Percentiles rank a stretch among this genome's conserved stretches.
Conservation (phyloP, 306 rosid genomes). For the Betula pendula region DNA sequence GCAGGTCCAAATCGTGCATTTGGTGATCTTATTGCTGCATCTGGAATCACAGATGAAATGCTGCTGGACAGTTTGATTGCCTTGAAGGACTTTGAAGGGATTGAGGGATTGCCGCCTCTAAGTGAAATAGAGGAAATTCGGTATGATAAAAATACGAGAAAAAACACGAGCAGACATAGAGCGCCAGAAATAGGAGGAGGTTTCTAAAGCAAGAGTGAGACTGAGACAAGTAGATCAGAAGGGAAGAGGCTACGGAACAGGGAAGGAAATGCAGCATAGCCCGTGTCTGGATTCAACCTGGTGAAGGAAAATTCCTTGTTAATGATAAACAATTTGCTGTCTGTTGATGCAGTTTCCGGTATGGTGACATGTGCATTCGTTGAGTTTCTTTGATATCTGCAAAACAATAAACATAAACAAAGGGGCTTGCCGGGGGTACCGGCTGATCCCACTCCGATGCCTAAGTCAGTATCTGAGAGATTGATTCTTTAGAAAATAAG, state of each 20-base stretch:
- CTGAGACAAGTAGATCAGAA: constrained; percentile 82
- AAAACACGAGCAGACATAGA: constrained; percentile 82
- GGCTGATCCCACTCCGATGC: too few relatives aligned
- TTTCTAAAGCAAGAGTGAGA: constrained; percentile 85
- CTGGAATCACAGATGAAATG: constrained; percentile 95
- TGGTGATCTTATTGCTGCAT: constrained; percentile 85
- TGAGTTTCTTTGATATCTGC: too few relatives aligned
- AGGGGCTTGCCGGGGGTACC: too few relatives aligned
- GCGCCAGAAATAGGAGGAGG: constrained; percentile 90
- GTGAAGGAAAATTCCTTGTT: constrained; percentile 71
- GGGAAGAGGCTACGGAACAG: constrained; percentile 92
- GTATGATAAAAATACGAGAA: constrained; percentile 68
- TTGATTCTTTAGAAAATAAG: too few relatives aligned
- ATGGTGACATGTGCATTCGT: too few relatives aligned
- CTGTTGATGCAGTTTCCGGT: too few relatives aligned
- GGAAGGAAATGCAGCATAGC: constrained; percentile 97
- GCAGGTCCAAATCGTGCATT: constrained; percentile 83
- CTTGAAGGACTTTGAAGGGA: constrained; percentile 74
- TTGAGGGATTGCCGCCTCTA: constrained; percentile 87
- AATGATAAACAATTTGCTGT: constrained; percentile 85
- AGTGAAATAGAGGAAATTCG: constrained; percentile 69
- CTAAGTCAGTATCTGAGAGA: too few relatives aligned
- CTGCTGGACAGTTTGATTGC: constrained; percentile 90
- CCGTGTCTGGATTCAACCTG: constrained; percentile 93
- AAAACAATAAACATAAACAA: too few relatives aligned